Evolutionary conservation across 2,329 filamentous ascomycete species (phyloP).

Genomic region (Aspergillus amoenus): DNA sequence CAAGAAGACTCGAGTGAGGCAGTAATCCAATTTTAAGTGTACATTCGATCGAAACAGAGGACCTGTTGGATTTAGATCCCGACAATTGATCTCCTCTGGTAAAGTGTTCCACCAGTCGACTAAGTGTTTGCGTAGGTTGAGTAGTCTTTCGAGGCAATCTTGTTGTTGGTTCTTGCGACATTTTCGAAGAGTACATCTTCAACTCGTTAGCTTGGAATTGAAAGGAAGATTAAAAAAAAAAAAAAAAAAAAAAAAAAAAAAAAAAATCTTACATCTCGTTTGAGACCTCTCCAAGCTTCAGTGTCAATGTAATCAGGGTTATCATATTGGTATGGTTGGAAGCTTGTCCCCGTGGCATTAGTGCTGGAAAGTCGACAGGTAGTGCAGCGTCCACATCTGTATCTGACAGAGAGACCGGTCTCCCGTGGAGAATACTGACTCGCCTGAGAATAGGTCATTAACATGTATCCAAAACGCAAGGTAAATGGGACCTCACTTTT

Average conservation of each 20-base stretch:
- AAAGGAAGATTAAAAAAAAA: too few species aligned
- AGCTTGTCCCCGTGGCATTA: conserved; percentile 43
- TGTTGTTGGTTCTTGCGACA: conserved; percentile 40
- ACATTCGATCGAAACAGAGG: conserved; percentile 50
- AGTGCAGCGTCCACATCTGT: conserved; percentile 56
- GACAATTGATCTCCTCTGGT: conserved; percentile 39
- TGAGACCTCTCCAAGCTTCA: conserved; percentile 41
- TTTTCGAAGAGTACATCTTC: conserved; percentile 39
- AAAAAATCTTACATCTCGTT: conserved; percentile 38
- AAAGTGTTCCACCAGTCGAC: conserved; percentile 45
- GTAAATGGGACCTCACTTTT: conserved; percentile 43
- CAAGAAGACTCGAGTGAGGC: conserved; percentile 54
- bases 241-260: too few species aligned
- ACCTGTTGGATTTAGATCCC: conserved; percentile 42
- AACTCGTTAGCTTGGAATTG: conserved; percentile 20
- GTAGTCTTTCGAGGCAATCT: conserved; percentile 40
- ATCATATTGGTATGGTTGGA: conserved; percentile 50
- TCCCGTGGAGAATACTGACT: conserved; percentile 57
- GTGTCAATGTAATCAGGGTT: conserved; percentile 46
- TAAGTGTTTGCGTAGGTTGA: conserved; percentile 39
- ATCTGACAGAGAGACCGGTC: conserved; percentile 54
- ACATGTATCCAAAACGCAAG: background rate
- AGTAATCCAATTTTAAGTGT: conserved; percentile 55
- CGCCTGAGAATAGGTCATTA: conserved; percentile 38
- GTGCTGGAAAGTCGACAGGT: conserved; percentile 48